Conservation (phyloP, 2,329 filamentous ascomycete genomes). For the Cylindrodendrum hubeiense region DNA sequence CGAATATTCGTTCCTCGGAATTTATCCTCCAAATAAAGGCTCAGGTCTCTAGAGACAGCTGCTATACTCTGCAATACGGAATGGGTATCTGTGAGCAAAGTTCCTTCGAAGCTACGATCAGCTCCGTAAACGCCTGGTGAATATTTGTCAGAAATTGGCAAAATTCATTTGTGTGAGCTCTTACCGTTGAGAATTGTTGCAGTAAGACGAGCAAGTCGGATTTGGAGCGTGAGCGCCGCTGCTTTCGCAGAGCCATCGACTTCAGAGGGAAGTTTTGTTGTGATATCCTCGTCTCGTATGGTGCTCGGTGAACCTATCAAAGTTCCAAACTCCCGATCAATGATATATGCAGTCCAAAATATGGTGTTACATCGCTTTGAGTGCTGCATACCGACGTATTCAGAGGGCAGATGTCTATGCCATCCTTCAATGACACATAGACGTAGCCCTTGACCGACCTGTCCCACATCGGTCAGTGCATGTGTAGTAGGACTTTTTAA, state of each 20-base stretch:
- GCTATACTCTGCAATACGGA: background rate
- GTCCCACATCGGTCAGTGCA: background rate
- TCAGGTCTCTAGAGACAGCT: background rate
- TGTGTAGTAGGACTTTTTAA: background rate
- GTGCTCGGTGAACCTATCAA: constrained; percentile 19
- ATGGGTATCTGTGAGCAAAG: too few species aligned
- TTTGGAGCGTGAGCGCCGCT: constrained; percentile 1
- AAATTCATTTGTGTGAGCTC: background rate
- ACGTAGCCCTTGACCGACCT: constrained; percentile 20
- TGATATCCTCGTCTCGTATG: constrained; percentile 21
- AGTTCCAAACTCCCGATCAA: constrained; percentile 19
- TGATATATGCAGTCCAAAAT: constrained; percentile 21
- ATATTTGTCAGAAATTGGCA: constrained; percentile 21
- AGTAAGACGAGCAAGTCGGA: constrained; percentile 5
- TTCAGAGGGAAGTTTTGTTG: constrained; percentile 16
- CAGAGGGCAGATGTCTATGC: constrained; percentile 23
- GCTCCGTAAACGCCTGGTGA: too few species aligned
- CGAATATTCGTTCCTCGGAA: background rate
- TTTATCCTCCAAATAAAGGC: background rate
- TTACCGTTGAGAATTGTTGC: background rate
- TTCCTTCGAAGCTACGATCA: too few species aligned
- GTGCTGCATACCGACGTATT: constrained; percentile 3
- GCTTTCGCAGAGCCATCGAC: background rate
- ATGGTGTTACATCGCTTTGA: constrained; percentile 16
- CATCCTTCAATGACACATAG: constrained; percentile 16